A percentile compares a stretch with the other conserved stretches of the same genome.
phyloP scores from a whole-genome alignment of 345 rosid species.

The thale cress (Arabidopsis thaliana) region DNA sequence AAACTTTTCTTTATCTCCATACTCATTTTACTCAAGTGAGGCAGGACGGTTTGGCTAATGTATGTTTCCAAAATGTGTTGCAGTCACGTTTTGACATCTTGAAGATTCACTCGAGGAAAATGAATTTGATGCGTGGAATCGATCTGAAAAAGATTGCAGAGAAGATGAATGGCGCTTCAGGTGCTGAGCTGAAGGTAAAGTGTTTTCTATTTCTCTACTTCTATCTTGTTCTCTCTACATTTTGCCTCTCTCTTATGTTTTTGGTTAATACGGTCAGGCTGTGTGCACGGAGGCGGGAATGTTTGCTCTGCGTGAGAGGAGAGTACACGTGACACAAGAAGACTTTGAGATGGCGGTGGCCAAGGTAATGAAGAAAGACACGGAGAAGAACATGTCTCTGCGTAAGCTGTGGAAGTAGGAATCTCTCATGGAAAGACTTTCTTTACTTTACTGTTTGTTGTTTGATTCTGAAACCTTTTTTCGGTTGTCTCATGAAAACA shows the following conservation, averaged over 20 bases:
- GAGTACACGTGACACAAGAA: slow-evolving; percentile 98
- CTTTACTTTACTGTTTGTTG: background rate
- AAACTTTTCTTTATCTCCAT: background rate
- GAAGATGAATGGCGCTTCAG: slow-evolving; percentile 99
- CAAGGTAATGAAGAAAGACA: slow-evolving; percentile 99
- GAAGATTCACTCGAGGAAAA: slow-evolving; percentile 94
- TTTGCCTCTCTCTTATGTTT: background rate
- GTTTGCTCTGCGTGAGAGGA: slow-evolving; percentile 97
- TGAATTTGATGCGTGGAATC: slow-evolving; percentile 99
- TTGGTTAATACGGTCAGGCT: slow-evolving; percentile 58
- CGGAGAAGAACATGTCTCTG: slow-evolving; percentile 97
- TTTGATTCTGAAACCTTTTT: slow-evolving; percentile 13
- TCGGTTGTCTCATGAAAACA: slow-evolving; percentile 4
- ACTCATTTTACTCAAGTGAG: background rate
- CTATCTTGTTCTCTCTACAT: slow-evolving; percentile 2
- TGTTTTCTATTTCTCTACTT: background rate
- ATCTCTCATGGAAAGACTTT: background rate
- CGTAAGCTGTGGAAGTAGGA: slow-evolving; percentile 95
- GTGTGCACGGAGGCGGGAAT: slow-evolving; percentile 99
- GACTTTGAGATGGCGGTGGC: slow-evolving; percentile 99
- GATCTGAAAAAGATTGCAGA: slow-evolving; percentile 98
- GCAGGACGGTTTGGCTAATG: background rate
- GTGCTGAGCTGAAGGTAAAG: slow-evolving; percentile 97
- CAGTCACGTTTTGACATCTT: slow-evolving; percentile 95
- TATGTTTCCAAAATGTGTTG: slow-evolving; percentile 36